Evolutionary conservation across 805 yeast genomes (phyloP), one percentile per base, ranked within the genome.

Genomic region (Saccharomycopsis capsularis): DNA sequence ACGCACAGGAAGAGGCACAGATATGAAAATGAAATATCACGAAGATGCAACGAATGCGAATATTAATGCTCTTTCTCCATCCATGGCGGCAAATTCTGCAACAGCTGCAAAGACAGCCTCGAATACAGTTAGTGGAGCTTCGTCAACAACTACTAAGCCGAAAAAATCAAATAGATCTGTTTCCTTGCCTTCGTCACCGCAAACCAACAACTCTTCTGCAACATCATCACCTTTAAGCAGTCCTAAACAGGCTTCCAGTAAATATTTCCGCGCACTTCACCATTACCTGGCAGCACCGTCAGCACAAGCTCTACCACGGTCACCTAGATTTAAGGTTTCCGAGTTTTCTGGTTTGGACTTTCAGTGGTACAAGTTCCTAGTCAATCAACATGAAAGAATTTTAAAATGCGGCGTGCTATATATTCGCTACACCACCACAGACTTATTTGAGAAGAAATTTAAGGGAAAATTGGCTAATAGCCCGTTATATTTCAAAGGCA

Each of bases 381-480:
- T 56, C n/a, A 72, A 74, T 56, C 61, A 67, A 0, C 74, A 75
- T 41, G 84, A 78, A 57, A 60, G 82, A 49, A 67, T 78, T 2
- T 50, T 75, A 39, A 73, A 71, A 52, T 69, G 69, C 19, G 81
- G 81, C 0, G 66, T 71, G n/a, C 73, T 73, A 1, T 61, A 65
- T 19, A 72, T 69, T 0, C 60, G 60, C 3, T 68, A 63, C 50
- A 68, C 67, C 21, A 42, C 63, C 1, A 71, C 77, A 0, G 78
- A 71, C 5, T 48, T 49, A 1, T 77, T 78, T 57, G 81, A 77
- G 52, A 70, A 65, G 58, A 74, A 68, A 48, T 67, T 74, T 56
- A 71, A 65, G 52, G 82, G 82, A 0, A 65, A 67, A 57, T 56
- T 78, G 25, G 76, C 74, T 41, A 77, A 75, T 44, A 68, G 80